Evolutionary conservation across 495 filamentous ascomycete genomes (phyloP).

Genomic region (Arthonia radiata): DNA sequence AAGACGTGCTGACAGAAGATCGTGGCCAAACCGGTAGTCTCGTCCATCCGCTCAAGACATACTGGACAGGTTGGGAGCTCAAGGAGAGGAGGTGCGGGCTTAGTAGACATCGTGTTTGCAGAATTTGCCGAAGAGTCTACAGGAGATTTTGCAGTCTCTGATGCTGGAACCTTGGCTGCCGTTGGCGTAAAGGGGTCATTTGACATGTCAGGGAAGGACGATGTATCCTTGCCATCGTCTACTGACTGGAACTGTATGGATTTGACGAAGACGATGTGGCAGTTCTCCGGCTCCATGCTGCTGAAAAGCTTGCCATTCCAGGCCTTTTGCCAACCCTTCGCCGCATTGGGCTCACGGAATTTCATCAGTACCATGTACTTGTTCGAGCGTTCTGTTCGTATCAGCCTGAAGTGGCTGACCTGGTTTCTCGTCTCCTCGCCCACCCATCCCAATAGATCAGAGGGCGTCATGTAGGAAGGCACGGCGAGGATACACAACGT

Average conservation of each 20-base stretch:
- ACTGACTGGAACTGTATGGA: slow-evolving; percentile 46
- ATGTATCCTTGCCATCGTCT: slow-evolving; percentile 11
- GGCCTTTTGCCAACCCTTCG: slow-evolving; percentile 54
- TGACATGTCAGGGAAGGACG: slow-evolving; percentile 31
- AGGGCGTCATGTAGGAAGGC: slow-evolving; percentile 72
- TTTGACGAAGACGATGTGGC: slow-evolving; percentile 88
- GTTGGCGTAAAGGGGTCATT: slow-evolving; percentile 39
- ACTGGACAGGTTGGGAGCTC: slow-evolving; percentile 93
- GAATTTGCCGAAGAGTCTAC: slow-evolving; percentile 11
- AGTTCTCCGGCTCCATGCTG: slow-evolving; percentile 88
- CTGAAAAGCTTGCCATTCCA: slow-evolving; percentile 94
- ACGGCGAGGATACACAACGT: slow-evolving; percentile 87
- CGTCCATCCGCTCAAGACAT: slow-evolving; percentile 94
- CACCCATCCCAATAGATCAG: slow-evolving; percentile 78
- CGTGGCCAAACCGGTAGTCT: slow-evolving; percentile 79
- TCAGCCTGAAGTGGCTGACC: slow-evolving; percentile 88
- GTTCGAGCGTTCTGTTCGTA: slow-evolving; percentile 66
- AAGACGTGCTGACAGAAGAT: slow-evolving; percentile 97
- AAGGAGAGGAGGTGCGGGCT: slow-evolving; percentile 68
- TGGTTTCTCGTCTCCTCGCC: slow-evolving; percentile 70
- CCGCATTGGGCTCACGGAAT: slow-evolving; percentile 50
- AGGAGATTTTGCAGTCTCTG: no score
- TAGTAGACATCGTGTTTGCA: slow-evolving; percentile 27
- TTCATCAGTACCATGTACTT: slow-evolving; percentile 97
- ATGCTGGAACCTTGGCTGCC: slow-evolving; percentile 3